Evolutionary conservation across 352 stramenopile species (phyloP).

Genomic region (Globisporangium iwayamae): DNA sequence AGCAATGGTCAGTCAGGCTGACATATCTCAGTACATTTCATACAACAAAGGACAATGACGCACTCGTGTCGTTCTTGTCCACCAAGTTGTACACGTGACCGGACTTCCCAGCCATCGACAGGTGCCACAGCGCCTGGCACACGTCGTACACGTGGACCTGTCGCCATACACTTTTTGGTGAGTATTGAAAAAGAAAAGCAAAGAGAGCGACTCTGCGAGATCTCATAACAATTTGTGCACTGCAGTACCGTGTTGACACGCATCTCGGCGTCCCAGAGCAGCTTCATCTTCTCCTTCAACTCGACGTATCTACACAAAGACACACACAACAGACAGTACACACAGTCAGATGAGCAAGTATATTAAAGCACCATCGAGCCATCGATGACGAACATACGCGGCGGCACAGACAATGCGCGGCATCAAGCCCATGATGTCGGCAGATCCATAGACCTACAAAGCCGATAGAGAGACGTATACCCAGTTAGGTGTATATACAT

Average conservation of each 20-base stretch:
- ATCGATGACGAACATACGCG: conserved; percentile 41
- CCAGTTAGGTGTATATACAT: not conserved
- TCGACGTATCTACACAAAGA: conserved; percentile 68
- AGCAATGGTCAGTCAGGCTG: not conserved
- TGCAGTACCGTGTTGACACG: conserved; percentile 76
- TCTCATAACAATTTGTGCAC: not conserved
- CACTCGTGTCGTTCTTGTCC: conserved; percentile 87
- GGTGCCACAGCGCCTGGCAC: conserved; percentile 71
- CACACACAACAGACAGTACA: not conserved
- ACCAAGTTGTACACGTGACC: conserved; percentile 81
- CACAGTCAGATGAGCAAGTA: not conserved
- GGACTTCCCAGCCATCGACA: conserved; percentile 45
- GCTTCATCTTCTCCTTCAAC: conserved; percentile 85
- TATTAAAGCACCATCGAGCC: not conserved
- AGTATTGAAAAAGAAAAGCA: not conserved
- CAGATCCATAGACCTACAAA: conserved; percentile 73
- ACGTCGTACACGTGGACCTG: conserved; percentile 83
- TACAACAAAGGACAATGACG: conserved; percentile 8
- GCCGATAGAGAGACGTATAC: not conserved
- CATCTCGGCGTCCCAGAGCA: conserved; percentile 86
- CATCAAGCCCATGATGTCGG: conserved; percentile 80
- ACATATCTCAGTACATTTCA: not conserved
- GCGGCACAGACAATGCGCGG: conserved; percentile 80
- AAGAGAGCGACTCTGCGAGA: not conserved
- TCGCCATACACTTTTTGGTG: not conserved